Evolutionary conservation across 176 grass and related monocot genomes (phyloP).

Genomic region (Bonia amplexicaulis): DNA sequence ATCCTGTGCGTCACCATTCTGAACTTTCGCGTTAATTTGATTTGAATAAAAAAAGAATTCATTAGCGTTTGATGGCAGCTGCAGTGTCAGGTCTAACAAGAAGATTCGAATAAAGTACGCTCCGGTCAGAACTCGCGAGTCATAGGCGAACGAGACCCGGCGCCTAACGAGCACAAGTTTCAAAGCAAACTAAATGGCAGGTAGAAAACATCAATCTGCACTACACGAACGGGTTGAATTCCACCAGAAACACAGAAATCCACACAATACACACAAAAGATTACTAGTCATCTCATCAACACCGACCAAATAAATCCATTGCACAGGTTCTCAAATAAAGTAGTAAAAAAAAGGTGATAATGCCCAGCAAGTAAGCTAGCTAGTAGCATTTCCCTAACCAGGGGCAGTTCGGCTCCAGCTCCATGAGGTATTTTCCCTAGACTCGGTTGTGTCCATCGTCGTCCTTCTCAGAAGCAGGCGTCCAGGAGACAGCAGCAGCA

Average conservation of each 20-base stretch:
- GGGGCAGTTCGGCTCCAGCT: not conserved
- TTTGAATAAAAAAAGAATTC: not conserved
- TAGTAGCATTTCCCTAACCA: not conserved
- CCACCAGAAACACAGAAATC: slow-evolving; percentile 7
- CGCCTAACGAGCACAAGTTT: slow-evolving; percentile 6
- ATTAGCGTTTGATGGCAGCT: not conserved
- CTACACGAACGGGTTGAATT: not conserved
- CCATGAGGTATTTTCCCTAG: not conserved
- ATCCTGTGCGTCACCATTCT: not conserved
- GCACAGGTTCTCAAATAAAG: not conserved
- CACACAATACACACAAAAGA: not conserved
- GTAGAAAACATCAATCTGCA: not conserved
- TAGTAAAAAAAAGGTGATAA: not conserved
- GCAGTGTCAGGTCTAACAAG: not conserved
- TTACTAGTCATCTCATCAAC: not conserved
- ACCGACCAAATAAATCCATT: not conserved
- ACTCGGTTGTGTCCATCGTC: not conserved
- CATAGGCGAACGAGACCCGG: not conserved
- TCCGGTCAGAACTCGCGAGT: not conserved
- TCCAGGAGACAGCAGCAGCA: slow-evolving; percentile 60
- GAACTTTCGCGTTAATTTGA: not conserved
- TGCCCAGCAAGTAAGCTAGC: not conserved
- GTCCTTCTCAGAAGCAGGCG: slow-evolving; percentile 41
- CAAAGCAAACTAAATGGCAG: not conserved
- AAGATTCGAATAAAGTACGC: not conserved